Evolutionary conservation across 805 yeast genomes (phyloP).

Genomic region (Wickerhamomyces silvicola): DNA sequence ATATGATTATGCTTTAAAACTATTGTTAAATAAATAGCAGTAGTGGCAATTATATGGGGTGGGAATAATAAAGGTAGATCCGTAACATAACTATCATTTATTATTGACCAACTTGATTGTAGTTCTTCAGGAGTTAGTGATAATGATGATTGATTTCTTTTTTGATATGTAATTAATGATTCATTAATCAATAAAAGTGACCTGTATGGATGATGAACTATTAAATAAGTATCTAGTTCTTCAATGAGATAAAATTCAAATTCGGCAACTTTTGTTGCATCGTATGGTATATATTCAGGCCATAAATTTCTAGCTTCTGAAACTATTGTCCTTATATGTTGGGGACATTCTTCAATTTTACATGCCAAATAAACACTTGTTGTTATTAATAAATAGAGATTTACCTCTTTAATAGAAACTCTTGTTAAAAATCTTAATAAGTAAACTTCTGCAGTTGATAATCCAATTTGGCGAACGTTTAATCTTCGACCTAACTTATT

Average conservation of each 20-base stretch:
- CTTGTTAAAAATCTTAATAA: conserved; percentile 68
- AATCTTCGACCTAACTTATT: conserved; percentile 75
- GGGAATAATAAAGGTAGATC: conserved; percentile 79
- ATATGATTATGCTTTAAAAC: conserved; percentile 39
- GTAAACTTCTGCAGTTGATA: conserved; percentile 87
- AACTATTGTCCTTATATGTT: conserved; percentile 77
- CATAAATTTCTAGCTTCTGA: conserved; percentile 83
- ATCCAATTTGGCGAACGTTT: conserved; percentile 71
- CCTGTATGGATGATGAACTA: conserved; percentile 73
- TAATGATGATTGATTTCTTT: conserved; percentile 12
- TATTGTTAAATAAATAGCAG: conserved; percentile 74
- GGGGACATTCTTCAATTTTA: conserved; percentile 93
- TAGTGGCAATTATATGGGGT: conserved; percentile 82
- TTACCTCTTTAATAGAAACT: conserved; percentile 73
- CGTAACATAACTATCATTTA: conserved; percentile 85
- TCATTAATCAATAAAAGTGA: conserved; percentile 48
- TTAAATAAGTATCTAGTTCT: conserved; percentile 67
- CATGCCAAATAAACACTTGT: conserved; percentile 86
- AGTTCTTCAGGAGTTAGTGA: conserved; percentile 55
- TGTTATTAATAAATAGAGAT: conserved; percentile 72
- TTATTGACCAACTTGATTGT: conserved; percentile 83
- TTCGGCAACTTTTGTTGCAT: conserved; percentile 86
- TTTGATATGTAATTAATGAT: conserved; percentile 20
- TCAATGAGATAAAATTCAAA: conserved; percentile 92
- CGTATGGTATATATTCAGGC: conserved; percentile 94